Percentiles rank a stretch among this genome's conserved stretches.
phyloP scores from a whole-genome alignment of 2,329 filamentous ascomycete genomes.

The Hypocreales sp. region DNA sequence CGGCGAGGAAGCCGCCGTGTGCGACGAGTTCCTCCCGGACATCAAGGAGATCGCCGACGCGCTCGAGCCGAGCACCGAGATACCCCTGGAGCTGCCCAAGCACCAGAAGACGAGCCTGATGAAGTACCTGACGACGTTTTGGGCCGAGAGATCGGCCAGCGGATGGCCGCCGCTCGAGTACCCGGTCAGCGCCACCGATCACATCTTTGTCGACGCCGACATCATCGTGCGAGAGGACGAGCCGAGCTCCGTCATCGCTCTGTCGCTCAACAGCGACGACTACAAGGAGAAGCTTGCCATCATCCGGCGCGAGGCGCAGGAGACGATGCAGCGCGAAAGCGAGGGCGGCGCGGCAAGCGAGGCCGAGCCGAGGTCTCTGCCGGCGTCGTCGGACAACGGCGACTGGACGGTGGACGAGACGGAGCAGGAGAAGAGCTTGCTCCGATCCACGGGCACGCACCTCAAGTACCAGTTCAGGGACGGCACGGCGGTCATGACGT shows the following conservation, averaged over 20 bases:
- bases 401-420: conserved; percentile 40
- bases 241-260: conserved; percentile 87
- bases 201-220: conserved; percentile 93
- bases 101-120: conserved; percentile 88
- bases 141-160: conserved; percentile 92
- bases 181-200: conserved; percentile 72
- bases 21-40: conserved; percentile 52
- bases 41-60: conserved; percentile 47
- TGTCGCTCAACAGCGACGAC: conserved; percentile 76
- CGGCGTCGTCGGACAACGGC: conserved; percentile 18
- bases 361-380: conserved; percentile 13
- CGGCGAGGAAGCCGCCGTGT: conserved; percentile 49
- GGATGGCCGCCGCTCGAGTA: conserved; percentile 90
- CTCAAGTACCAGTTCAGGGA: conserved; percentile 93
- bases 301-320: conserved; percentile 39
- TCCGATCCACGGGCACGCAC: conserved; percentile 77
- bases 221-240: conserved; percentile 97
- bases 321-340: conserved; percentile 21
- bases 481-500: conserved; percentile 85
- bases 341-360: conserved; percentile 13
- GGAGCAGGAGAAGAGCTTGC: conserved; percentile 71
- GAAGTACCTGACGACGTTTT: conserved; percentile 94
- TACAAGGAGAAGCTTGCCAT: conserved; percentile 66
- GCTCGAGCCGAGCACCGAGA: conserved; percentile 43
- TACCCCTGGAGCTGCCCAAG: conserved; percentile 64